Conservation (phyloP, 169 alveolate genomes). For the Plasmodium reichenowi region DNA sequence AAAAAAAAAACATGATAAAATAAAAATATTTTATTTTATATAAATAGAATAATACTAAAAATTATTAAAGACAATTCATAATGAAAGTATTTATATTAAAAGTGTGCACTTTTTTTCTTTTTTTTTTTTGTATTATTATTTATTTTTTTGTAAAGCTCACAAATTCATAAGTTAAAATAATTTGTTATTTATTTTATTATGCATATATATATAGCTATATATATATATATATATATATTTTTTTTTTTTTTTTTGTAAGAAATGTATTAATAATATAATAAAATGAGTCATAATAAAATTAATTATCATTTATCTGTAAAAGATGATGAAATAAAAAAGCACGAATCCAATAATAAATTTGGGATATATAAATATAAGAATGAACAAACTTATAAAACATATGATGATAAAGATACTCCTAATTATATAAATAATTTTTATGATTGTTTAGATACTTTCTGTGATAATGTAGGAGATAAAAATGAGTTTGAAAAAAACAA, state of each 20-base stretch:
- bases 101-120: too few relatives aligned
- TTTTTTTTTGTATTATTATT: too few relatives aligned
- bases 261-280: slow-evolving; percentile 28
- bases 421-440: slow-evolving; percentile 36
- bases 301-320: slow-evolving; percentile 8
- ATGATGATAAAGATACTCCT: slow-evolving; percentile 14
- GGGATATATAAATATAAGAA: neutral
- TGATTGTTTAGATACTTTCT: neutral
- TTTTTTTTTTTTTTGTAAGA: slow-evolving; percentile 8
- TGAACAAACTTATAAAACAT: slow-evolving; percentile 18
- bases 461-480: neutral
- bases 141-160: too few relatives aligned
- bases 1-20: too few relatives aligned
- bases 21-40: too few relatives aligned
- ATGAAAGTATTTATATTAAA: neutral
- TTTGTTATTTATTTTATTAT: too few relatives aligned
- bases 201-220: too few relatives aligned
- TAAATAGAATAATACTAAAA: too few relatives aligned
- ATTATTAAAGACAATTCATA: neutral
- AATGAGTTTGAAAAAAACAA: too few relatives aligned
- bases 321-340: slow-evolving; percentile 17
- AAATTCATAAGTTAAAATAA: too few relatives aligned
- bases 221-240: neutral
- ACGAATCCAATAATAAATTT: neutral
- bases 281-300: slow-evolving; percentile 45